These are phyloP conservation scores for Reticulascus tulasneorum DNA, from an alignment of 2,329 filamentous ascomycete species.

Conservation along the genomic window DNA sequence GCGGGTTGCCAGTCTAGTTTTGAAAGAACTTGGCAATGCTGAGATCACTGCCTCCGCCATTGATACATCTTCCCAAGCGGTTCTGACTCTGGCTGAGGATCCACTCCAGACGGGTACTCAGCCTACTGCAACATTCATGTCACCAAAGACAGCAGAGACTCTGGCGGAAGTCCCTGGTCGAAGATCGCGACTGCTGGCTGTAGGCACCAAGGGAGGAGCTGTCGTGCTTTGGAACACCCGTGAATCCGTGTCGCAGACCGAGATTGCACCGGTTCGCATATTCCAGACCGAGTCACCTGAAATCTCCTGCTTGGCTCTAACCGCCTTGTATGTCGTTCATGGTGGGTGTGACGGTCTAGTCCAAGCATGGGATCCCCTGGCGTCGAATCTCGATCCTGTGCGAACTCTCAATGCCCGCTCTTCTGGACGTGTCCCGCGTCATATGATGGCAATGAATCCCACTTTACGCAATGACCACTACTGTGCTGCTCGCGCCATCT, in stretches of 20 bases:
- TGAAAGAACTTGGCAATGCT: conserved; percentile 38
- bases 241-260: conserved; percentile 56
- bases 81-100: conserved; percentile 73
- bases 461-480: conserved; percentile 67
- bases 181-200: conserved; percentile 72
- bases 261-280: conserved; percentile 67
- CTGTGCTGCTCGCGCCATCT: conserved; percentile 78
- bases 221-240: conserved; percentile 84
- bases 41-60: conserved; percentile 68
- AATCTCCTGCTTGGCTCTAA: conserved; percentile 77
- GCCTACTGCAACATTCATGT: conserved; percentile 41
- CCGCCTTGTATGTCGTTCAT: conserved; percentile 83
- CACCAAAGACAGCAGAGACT: conserved; percentile 30
- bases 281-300: conserved; percentile 89
- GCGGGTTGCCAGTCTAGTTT: conserved; percentile 3
- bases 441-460: conserved; percentile 52
- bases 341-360: conserved; percentile 93
- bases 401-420: conserved; percentile 84
- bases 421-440: conserved; percentile 75
- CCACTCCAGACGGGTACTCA: conserved; percentile 53
- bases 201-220: conserved; percentile 75
- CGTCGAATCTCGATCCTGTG: conserved; percentile 72
- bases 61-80: conserved; percentile 71
- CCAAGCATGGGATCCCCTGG: conserved; percentile 94
- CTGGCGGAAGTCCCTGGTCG: conserved; percentile 72